These are phyloP conservation scores for Amanita inopinata DNA, from an alignment of 768 basidiomycete species.

Conservation along the genomic window DNA sequence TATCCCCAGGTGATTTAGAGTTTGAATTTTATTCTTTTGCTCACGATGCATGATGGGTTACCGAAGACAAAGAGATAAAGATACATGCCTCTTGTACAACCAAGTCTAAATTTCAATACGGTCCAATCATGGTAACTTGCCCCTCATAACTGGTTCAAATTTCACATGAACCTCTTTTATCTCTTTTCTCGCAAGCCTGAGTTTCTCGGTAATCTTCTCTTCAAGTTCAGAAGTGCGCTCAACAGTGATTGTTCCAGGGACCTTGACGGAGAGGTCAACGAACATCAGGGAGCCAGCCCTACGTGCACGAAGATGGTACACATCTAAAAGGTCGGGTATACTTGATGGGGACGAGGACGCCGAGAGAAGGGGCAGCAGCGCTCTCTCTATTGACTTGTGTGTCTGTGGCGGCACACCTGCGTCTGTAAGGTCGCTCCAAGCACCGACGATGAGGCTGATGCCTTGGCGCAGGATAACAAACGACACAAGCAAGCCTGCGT, in stretches of 20 bases:
- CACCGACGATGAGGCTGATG: slow-evolving; percentile 50
- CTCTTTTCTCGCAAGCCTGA: slow-evolving; percentile 53
- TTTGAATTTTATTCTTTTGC: no score
- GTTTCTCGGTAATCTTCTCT: slow-evolving; percentile 40
- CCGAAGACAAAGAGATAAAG: no score
- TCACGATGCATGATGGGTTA: no score
- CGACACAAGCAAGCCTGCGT: slow-evolving; percentile 76
- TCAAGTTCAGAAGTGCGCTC: slow-evolving; percentile 52
- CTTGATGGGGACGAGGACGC: slow-evolving; percentile 14
- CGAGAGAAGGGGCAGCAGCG: slow-evolving; percentile 41
- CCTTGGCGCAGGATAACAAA: slow-evolving; percentile 80
- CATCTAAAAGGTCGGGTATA: slow-evolving; percentile 28
- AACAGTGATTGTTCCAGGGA: slow-evolving; percentile 51
- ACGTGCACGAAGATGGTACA: slow-evolving; percentile 57
- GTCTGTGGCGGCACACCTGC: slow-evolving; percentile 60
- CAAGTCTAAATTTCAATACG: no score
- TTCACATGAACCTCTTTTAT: slow-evolving; percentile 63
- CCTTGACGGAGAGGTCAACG: slow-evolving; percentile 73
- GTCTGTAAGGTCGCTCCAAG: slow-evolving; percentile 78
- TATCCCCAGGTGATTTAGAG: no score
- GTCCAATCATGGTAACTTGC: no score
- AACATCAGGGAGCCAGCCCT: slow-evolving; percentile 74
- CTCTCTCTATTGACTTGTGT: slow-evolving; percentile 39
- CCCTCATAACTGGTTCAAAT: slow-evolving; percentile 29
- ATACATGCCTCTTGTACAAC: no score